A percentile compares a stretch with the other conserved stretches of the same genome.
These are phyloP conservation scores for Fusarium anguioides DNA, from an alignment of 2,329 filamentous ascomycete species.

Conservation along the genomic window DNA sequence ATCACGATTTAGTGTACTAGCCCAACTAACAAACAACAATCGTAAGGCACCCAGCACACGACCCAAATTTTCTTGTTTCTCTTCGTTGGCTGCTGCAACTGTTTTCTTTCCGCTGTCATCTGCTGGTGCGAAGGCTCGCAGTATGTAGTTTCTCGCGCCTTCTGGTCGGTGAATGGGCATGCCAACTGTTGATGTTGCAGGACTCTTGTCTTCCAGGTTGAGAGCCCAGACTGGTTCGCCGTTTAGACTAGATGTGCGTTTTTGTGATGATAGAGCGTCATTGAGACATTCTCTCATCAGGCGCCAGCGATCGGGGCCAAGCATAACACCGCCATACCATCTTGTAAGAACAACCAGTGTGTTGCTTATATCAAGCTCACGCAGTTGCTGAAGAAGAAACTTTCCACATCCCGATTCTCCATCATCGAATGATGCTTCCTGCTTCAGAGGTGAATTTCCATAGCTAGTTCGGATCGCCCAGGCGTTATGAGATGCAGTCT, in stretches of 20 bases:
- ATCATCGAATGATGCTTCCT: conserved; percentile 68
- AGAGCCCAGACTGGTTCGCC: conserved; percentile 71
- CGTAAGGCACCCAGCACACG: conserved; percentile 77
- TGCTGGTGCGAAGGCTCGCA: conserved; percentile 67
- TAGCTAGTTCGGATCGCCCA: conserved; percentile 59
- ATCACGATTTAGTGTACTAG: conserved; percentile 65
- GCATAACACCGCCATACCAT: conserved; percentile 71
- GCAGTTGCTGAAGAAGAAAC: conserved; percentile 65
- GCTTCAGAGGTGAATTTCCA: conserved; percentile 53
- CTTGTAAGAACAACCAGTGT: conserved; percentile 69
- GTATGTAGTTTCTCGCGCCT: conserved; percentile 68
- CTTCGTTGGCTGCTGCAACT: conserved; percentile 61
- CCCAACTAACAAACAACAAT: conserved; percentile 80
- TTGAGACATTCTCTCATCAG: conserved; percentile 69
- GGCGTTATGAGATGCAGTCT: conserved; percentile 67
- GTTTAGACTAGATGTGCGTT: conserved; percentile 50
- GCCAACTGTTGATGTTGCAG: conserved; percentile 55
- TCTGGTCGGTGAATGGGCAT: conserved; percentile 82
- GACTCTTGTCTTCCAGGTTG: conserved; percentile 63
- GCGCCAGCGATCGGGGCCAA: conserved; percentile 71
- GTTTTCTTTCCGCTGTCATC: conserved; percentile 50
- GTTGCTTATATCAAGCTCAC: conserved; percentile 61
- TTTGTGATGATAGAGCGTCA: conserved; percentile 63
- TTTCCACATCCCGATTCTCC: conserved; percentile 70
- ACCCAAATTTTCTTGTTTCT: conserved; percentile 77